Evolutionary conservation across 768 basidiomycete species (phyloP).

Genomic region (Agaricus bisporus): DNA sequence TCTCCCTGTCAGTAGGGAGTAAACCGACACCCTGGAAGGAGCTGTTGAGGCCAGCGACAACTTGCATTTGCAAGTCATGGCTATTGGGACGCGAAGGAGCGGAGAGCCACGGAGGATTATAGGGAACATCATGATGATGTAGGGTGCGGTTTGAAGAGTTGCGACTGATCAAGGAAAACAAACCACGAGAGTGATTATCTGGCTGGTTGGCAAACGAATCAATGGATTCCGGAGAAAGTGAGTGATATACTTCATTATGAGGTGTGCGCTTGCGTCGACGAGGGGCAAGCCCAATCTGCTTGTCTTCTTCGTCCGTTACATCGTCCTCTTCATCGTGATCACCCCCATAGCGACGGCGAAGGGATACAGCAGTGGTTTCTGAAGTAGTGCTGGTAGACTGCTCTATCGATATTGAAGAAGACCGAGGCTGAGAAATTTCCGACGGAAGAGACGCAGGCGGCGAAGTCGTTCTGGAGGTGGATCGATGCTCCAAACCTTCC

Average conservation of each 20-base stretch:
- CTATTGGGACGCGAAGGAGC: conserved; percentile 53
- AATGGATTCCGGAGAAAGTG: conserved; percentile 48
- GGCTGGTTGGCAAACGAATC: conserved; percentile 35
- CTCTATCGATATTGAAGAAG: background rate
- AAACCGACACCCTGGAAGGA: conserved; percentile 81
- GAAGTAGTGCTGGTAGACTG: background rate
- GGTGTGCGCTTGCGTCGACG: conserved; percentile 43
- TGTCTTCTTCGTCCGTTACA: conserved; percentile 28
- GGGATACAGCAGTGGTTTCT: conserved; percentile 4
- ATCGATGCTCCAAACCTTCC: background rate
- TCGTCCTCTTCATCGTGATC: conserved; percentile 21
- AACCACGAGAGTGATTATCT: conserved; percentile 17
- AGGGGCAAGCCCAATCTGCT: conserved; percentile 25
- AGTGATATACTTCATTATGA: conserved; percentile 56
- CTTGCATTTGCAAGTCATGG: conserved; percentile 60
- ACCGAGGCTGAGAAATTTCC: too few species aligned
- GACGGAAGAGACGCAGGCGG: too few species aligned
- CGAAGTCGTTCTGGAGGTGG: background rate
- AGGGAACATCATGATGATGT: conserved; percentile 17
- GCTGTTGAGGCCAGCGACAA: conserved; percentile 62
- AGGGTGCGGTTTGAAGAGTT: conserved; percentile 13
- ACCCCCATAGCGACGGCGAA: conserved; percentile 4
- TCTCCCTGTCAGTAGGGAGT: conserved; percentile 46
- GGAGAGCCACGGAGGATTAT: conserved; percentile 55
- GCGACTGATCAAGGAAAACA: conserved; percentile 22